These are phyloP conservation scores for Podaxis rugospora DNA, from an alignment of 768 basidiomycete species.

Conservation along the genomic window DNA sequence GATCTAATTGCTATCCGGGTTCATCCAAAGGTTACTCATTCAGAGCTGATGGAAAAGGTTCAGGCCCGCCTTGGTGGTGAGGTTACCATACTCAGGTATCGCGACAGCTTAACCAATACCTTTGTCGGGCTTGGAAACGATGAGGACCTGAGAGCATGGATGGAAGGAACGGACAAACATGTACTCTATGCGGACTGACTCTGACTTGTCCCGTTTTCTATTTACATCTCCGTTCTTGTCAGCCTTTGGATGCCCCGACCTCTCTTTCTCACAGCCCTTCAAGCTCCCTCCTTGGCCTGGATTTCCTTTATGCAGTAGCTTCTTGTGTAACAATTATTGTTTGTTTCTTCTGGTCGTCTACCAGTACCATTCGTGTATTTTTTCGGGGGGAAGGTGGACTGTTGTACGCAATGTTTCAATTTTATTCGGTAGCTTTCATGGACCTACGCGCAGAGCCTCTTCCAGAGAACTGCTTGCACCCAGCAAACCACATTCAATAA, in stretches of 20 bases:
- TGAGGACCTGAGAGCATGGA: conserved; percentile 64
- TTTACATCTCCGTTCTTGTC: neutral
- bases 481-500: neutral
- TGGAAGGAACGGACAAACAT: conserved; percentile 77
- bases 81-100: conserved; percentile 64
- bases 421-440: neutral
- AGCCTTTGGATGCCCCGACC: neutral
- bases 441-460: too few relatives aligned
- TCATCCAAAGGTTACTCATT: conserved; percentile 84
- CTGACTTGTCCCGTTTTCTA: neutral
- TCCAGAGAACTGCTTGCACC: too few relatives aligned
- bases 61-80: conserved; percentile 79
- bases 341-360: neutral
- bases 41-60: conserved; percentile 89
- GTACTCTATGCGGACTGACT: conserved; percentile 73
- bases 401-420: conserved; percentile 7
- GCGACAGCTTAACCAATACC: conserved; percentile 63
- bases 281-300: neutral
- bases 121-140: conserved; percentile 64
- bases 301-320: neutral
- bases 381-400: neutral
- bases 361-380: conserved; percentile 7
- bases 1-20: conserved; percentile 97
- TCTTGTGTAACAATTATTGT: conserved; percentile 10
- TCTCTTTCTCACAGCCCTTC: neutral